Evolutionary conservation across 169 alveolate genomes (phyloP).

Genomic region (Plasmodium cynomolgi): DNA sequence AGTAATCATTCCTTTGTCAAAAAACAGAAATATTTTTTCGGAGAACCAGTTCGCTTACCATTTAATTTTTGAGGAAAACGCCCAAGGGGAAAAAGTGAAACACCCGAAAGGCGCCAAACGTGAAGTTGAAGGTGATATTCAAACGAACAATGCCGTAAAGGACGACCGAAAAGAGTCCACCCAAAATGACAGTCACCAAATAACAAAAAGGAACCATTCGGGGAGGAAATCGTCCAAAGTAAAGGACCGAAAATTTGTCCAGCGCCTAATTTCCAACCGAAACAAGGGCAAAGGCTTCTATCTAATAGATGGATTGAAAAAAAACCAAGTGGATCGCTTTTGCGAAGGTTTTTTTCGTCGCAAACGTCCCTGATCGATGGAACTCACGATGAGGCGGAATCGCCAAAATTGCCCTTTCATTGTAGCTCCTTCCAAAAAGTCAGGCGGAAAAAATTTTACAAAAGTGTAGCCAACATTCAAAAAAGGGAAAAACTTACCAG

Average conservation of each 20-base stretch:
- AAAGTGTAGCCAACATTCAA: conserved; percentile 17
- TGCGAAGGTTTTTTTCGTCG: conserved; percentile 29
- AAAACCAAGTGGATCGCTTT: conserved; percentile 16
- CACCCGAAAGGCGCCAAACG: not conserved
- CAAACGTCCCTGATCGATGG: conserved; percentile 37
- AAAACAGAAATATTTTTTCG: conserved; percentile 37
- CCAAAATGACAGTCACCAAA: not conserved
- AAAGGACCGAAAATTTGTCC: conserved; percentile 1
- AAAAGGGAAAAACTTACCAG: conserved; percentile 1
- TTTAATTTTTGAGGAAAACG: conserved; percentile 18
- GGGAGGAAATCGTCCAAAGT: not conserved
- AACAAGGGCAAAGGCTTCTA: conserved; percentile 72
- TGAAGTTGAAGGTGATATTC: not conserved
- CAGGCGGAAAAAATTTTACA: conserved; percentile 3
- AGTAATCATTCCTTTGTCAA: conserved; percentile 62
- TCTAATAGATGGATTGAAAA: conserved; percentile 39
- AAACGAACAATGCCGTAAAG: not conserved
- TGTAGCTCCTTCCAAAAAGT: not conserved
- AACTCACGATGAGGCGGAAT: not conserved
- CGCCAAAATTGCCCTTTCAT: not conserved
- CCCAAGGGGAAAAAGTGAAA: not conserved
- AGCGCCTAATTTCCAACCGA: conserved; percentile 28
- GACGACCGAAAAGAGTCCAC: not conserved
- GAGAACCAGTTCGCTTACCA: conserved; percentile 37
- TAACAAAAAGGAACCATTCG: not conserved